These are phyloP conservation scores for Eucalyptus rudis DNA, from an alignment of 345 rosid genomes.

Conservation along the genomic window DNA sequence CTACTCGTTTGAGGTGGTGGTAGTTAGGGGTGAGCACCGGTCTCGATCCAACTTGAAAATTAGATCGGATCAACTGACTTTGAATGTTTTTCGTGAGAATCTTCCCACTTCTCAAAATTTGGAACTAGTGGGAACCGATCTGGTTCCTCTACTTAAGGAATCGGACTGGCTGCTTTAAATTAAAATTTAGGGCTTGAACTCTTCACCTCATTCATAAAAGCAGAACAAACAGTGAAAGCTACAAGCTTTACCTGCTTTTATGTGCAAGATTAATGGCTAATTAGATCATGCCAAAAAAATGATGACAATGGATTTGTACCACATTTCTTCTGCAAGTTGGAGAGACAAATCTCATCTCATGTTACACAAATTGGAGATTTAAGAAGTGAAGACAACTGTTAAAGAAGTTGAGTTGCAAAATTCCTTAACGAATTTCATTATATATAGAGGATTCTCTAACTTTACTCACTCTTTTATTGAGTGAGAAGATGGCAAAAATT, in stretches of 20 bases:
- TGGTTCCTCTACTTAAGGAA: not conserved
- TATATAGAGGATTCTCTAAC: not conserved
- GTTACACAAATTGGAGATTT: not conserved
- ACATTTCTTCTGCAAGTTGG: not conserved
- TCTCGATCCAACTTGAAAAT: not conserved
- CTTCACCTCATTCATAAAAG: not conserved
- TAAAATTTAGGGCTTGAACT: not conserved
- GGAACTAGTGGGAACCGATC: not conserved
- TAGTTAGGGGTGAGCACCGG: not conserved
- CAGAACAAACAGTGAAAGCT: not conserved
- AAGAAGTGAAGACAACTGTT: not conserved
- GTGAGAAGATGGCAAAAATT: not conserved
- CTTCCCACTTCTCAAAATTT: not conserved
- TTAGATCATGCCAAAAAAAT: not conserved
- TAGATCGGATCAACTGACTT: not conserved
- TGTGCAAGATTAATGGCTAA: not conserved
- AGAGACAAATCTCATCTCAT: not conserved
- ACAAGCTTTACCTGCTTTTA: not conserved
- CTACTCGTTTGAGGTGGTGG: not conserved
- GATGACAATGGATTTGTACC: not conserved
- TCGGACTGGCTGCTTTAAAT: not conserved
- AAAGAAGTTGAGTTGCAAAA: not conserved
- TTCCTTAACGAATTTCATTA: not conserved
- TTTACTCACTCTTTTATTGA: not conserved
- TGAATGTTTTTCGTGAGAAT: too few species aligned